Percentiles rank a stretch among this genome's conserved stretches.
Evolutionary conservation across 2,329 filamentous ascomycete genomes (phyloP).

Genomic region (Hypoxylon sp.): DNA sequence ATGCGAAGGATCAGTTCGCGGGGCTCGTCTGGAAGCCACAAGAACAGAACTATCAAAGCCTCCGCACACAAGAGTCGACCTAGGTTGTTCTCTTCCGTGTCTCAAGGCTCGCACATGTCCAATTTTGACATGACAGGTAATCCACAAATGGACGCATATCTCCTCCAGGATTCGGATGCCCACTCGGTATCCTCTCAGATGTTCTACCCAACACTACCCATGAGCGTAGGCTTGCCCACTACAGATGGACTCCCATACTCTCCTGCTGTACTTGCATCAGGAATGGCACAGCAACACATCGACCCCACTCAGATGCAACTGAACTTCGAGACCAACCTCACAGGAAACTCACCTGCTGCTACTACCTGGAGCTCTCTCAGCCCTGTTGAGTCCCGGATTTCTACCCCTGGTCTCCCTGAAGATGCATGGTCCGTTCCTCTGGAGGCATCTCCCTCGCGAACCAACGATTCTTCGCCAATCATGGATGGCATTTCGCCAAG

Average conservation of each 20-base stretch:
- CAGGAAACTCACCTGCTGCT: slow-evolving; percentile 66
- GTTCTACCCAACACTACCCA: slow-evolving; percentile 65
- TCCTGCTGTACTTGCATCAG: slow-evolving; percentile 59
- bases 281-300: slow-evolving; percentile 68
- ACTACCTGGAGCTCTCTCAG: slow-evolving; percentile 68
- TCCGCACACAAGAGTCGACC: slow-evolving; percentile 61
- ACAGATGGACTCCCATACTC: slow-evolving; percentile 62
- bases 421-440: slow-evolving; percentile 63
- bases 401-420: slow-evolving; percentile 65
- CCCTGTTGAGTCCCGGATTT: slow-evolving; percentile 67
- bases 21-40: slow-evolving; percentile 63
- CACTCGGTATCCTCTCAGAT: slow-evolving; percentile 64
- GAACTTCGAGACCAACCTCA: slow-evolving; percentile 66
- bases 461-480: slow-evolving; percentile 65
- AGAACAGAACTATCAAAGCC: slow-evolving; percentile 61
- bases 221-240: slow-evolving; percentile 62
- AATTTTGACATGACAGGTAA: slow-evolving; percentile 69
- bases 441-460: slow-evolving; percentile 62
- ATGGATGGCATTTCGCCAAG: slow-evolving; percentile 67
- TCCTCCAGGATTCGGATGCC: slow-evolving; percentile 66
- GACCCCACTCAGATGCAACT: slow-evolving; percentile 70
- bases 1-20: slow-evolving; percentile 64
- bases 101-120: slow-evolving; percentile 65
- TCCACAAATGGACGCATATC: slow-evolving; percentile 67
- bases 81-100: slow-evolving; percentile 64